Base-by-base conservation (phyloP, 495 filamentous ascomycete genomes). In the Delitschia confertaspora region DNA sequence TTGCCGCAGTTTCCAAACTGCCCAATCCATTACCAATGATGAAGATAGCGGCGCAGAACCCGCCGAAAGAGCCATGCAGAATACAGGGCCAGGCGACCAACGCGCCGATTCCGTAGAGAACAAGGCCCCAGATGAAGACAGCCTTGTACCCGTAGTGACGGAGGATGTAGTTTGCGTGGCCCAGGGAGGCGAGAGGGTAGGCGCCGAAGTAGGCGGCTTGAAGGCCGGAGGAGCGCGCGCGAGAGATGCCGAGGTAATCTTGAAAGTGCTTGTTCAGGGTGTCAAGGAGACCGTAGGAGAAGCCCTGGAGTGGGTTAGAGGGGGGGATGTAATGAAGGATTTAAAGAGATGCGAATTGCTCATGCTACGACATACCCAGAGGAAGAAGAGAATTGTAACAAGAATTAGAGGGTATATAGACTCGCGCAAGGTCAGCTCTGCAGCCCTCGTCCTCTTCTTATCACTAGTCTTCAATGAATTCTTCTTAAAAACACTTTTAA, bases 201-300 rank as follows among this genome's bases (percentile, higher is more conserved):
- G 73, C 74, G 20, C 74, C 65, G 34, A 73, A 75, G 42, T 73
- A 76, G 2, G 70, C 71, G 10, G 69, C 70, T 50, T 76, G 73
- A 2, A 78, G 63, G 9, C 73, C 74, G 4, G 69, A 64, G 5
- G 72, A 73, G 7, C 70, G 58, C 4, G 63, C 65, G 32, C 63
- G 65, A 17, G 65, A 69, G 33, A 78, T 73, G 44, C 66, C 58
- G 25, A 76, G 61, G 4, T 69, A 72, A 26, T 60, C 64, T 56
- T 76, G 74, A 60, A 76, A 75, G 49, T 76, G 70, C 35, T 73
- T 74, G 52, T 91, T 89, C 31, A 93, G 70, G 0, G 79, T 72
- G 43, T 83, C 79, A 8, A 93, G 70, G 20, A 94, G 72, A 10
- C 86, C 85, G 58, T 93, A 91, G 0, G 82, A 80, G 49, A 94